Percentiles rank a stretch among this genome's conserved stretches.
These are phyloP conservation scores for Penicillium olsonii DNA, from an alignment of 2,329 filamentous ascomycete species.

Conservation along the genomic window DNA sequence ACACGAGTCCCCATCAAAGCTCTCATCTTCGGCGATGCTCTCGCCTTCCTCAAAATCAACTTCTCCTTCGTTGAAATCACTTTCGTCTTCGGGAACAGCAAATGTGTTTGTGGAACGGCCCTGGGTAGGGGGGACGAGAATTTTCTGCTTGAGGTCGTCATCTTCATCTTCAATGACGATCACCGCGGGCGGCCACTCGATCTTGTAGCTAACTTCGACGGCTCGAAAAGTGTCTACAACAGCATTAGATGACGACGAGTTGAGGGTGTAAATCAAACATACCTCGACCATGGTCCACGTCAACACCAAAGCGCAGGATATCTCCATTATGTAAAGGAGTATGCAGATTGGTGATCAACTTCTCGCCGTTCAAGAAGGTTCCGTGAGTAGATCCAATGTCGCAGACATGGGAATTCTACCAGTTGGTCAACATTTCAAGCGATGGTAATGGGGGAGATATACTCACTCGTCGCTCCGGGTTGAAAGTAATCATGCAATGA, in stretches of 20 bases:
- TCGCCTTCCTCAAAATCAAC: constrained; percentile 28
- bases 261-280: constrained; percentile 13
- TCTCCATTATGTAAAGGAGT: constrained; percentile 42
- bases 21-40: constrained; percentile 8
- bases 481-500: constrained; percentile 43
- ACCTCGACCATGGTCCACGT: constrained; percentile 52
- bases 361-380: constrained; percentile 55
- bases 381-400: constrained; percentile 65
- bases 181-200: constrained; percentile 31
- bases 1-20: background rate
- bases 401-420: constrained; percentile 50
- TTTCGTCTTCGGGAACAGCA: constrained; percentile 44
- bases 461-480: constrained; percentile 30
- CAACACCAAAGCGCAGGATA: constrained; percentile 48
- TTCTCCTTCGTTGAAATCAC: constrained; percentile 39
- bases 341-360: constrained; percentile 40
- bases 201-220: constrained; percentile 32
- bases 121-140: background rate
- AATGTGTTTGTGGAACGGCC: constrained; percentile 39
- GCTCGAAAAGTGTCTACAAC: constrained; percentile 34
- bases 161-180: constrained; percentile 1
- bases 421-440: constrained; percentile 14
- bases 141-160: background rate
- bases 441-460: background rate
- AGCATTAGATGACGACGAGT: background rate